Base-by-base conservation (phyloP, 2,329 filamentous ascomycete species). In the Fusarium acutatum region DNA sequence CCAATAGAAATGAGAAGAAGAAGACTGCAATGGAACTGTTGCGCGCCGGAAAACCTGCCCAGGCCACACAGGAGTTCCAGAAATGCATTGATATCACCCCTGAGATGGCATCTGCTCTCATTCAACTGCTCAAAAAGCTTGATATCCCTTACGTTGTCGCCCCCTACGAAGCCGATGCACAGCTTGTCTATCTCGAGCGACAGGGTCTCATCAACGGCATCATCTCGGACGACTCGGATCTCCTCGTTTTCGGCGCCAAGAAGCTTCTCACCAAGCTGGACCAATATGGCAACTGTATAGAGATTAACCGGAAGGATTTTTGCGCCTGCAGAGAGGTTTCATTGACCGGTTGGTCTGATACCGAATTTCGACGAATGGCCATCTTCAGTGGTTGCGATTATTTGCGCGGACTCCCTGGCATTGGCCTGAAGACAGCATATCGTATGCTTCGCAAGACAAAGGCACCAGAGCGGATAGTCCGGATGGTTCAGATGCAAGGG, bases 361-460 rank as follows among this genome's bases (percentile, higher is more conserved):
- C 88, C 15, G 94, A 98, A 75, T 99, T 99, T 78, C 90, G 96
- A 67, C 91, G 91, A 60, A 99, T 99, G 96, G 94, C 95, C 44
- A 99, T 99, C 75, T 84, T 99, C 67, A 97, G 95, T 80, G 96
- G 96, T 13, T 99, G 96, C 80, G 96, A 99, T 80, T 99, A 99
- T 81, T 88, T 98, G n/a, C 86, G 92, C 6, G 93, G 93, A 66
- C 93, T 99, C 70, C 92, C 90, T 64, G 93, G 93, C 57, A 90
- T 99, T 82, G 96, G 96, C 0, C 82, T 99, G 63, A 98, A 98
- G 86, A 98, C 95, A 11, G 96, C 96, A 1, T 93, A 99, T 82
- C 91, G 95, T 49, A 90, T 96, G 85, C 88, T 99, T 67, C 91
- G 96, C 67, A 97, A 97, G 81, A 90, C 97, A 84, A 97, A 96